Evolutionary conservation across 1,139 yeast genomes (phyloP), one percentile per base, ranked within the genome.

Genomic region (Yamadazyma pseudoaaseri): DNA sequence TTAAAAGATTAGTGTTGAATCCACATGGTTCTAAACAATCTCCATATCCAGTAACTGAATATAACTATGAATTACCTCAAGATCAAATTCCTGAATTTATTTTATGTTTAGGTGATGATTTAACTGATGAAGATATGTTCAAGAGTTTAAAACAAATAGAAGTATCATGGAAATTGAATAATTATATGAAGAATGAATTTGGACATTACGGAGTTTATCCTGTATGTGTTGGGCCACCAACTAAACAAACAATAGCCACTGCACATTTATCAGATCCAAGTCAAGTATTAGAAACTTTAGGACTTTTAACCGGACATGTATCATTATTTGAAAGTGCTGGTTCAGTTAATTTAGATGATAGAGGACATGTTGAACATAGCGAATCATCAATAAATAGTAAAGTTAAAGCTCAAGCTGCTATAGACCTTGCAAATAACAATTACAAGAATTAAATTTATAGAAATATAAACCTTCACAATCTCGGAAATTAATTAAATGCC

Each of bases 121-220:
- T 83, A 34, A 94, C 99, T 0, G 99, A 92, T 58, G 99, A 92
- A 58, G 98, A 92, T 54, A 92, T 92, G 99, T 92, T 92, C 59
- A 72, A 69, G 40, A 82, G 92, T 16, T 65, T 92, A 47, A 73
- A 78, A 40, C 65, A 65, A 4, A 76, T 83, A 43, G 89, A 82
- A 45, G 52, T 56, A 2, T 58, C 61, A 21, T 82, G 80, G 74
- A 51, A 49, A 23, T 43, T 45, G 31, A 48, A 57, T 10, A 58
- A 60, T 5, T 54, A 63, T 18, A 70, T 73, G 6, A 60, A 55
- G 37, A 71, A 76, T 48, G 49, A 56, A 18, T 71, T 66, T 48
- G 78, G 75, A 7, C 58, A 70, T 26, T 79, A 72, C 49, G 92
- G 92, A 2, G 68, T 86, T 15, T 90, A 81, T 54, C 90, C 97